These are phyloP conservation scores for Leccinum pachyderme DNA, from an alignment of 1,284 basidiomycete species.

Conservation along the genomic window DNA sequence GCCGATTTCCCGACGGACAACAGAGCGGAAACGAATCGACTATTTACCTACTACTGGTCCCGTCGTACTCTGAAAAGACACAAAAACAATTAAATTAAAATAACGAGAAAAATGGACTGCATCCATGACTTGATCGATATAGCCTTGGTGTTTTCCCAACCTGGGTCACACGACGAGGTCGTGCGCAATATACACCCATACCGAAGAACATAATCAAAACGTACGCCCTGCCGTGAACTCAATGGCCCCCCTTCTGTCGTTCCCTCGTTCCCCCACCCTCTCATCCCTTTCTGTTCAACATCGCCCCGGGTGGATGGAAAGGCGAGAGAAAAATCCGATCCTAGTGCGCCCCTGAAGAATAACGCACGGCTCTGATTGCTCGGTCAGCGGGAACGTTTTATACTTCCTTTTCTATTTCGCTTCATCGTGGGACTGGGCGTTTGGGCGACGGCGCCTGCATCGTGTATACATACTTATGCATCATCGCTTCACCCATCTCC, in stretches of 20 bases:
- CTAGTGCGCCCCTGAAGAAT: background rate
- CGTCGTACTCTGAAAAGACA: background rate
- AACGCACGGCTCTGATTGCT: background rate
- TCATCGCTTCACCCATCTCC: background rate
- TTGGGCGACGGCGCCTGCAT: background rate
- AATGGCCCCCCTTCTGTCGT: background rate
- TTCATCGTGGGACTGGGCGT: background rate
- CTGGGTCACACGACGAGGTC: background rate
- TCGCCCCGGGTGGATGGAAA: background rate
- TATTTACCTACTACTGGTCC: background rate
- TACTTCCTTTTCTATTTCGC: background rate
- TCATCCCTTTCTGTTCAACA: background rate
- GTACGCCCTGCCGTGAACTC: background rate
- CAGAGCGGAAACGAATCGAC: background rate
- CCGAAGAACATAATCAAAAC: background rate
- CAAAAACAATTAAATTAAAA: background rate
- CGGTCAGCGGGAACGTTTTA: background rate
- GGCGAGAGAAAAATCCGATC: background rate
- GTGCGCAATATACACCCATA: background rate
- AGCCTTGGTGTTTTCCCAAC: background rate
- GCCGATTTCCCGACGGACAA: background rate
- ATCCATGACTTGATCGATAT: background rate
- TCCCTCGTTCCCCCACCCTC: background rate
- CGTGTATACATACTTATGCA: background rate
- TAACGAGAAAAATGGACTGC: background rate